Evolutionary conservation across 1,284 basidiomycete genomes (phyloP), one percentile per base, ranked within the genome.

Genomic region (Earliella scabrosa): DNA sequence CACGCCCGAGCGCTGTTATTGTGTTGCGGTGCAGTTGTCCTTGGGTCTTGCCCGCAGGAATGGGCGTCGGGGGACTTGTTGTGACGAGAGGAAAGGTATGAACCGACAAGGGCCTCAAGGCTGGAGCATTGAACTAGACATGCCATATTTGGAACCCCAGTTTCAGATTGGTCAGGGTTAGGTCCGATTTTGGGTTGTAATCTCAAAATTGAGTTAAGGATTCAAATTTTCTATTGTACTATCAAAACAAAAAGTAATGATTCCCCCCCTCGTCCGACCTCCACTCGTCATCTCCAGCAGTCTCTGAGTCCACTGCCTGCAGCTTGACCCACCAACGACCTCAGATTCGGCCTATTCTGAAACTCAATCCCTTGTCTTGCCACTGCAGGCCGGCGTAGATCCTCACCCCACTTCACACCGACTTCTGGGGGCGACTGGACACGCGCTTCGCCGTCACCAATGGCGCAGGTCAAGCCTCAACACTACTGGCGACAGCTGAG

Each of bases 401-500:
- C n/a, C n/a, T n/a, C n/a, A n/a, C n/a, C n/a, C n/a, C n/a, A n/a
- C n/a, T n/a, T n/a, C n/a, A n/a, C n/a, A n/a, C n/a, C n/a, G n/a
- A n/a, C n/a, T n/a, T n/a, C n/a, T n/a, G n/a, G n/a, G n/a, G n/a
- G n/a, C n/a, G n/a, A n/a, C n/a, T n/a, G n/a, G n/a, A n/a, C n/a
- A n/a, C n/a, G n/a, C 10, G 23, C 5, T 14, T 24, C 4, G 20
- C 21, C 13, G 11, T 23, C 21, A 18, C 21, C 35, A n/a, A 79
- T 78, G 74, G 67, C 76, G 2, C 74, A 75, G 49, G 64, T 73
- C 50, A 92, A 92, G 67, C 86, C 88, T 60, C 79, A 78, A 47
- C 81, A 91, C 67, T 93, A 92, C 70, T 89, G 87, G 84, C 70
- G 77, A 2, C 88, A 92, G 65, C 81, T 93, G 44, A 78, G 88